Evolutionary conservation across 495 filamentous ascomycete species (phyloP).

Genomic region (Tirmania nivea): DNA sequence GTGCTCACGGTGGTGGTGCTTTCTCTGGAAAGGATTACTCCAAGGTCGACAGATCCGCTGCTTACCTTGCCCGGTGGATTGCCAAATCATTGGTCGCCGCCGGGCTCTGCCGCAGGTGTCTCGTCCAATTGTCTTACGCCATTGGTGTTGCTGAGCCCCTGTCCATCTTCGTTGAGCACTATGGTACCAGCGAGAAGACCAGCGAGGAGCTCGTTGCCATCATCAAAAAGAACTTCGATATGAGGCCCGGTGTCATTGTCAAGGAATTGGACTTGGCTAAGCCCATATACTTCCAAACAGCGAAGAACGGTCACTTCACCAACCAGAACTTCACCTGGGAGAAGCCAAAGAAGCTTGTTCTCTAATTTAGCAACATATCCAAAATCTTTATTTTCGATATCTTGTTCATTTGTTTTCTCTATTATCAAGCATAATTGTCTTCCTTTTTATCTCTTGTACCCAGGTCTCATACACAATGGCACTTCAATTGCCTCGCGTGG

Average conservation of each 20-base stretch:
- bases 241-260: conserved; percentile 94
- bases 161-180: conserved; percentile 51
- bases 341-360: conserved; percentile 82
- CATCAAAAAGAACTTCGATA: conserved; percentile 86
- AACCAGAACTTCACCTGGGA: conserved; percentile 97
- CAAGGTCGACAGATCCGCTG: conserved; percentile 96
- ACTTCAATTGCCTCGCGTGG: conserved; percentile 3
- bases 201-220: conserved; percentile 75
- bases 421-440: background rate
- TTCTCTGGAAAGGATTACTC: conserved; percentile 99
- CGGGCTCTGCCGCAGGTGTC: conserved; percentile 66
- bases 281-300: conserved; percentile 94
- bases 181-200: conserved; percentile 53
- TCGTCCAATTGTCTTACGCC: conserved; percentile 96
- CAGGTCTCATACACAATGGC: background rate
- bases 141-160: conserved; percentile 96
- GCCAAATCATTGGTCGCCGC: conserved; percentile 90
- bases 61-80: conserved; percentile 94
- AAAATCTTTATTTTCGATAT: background rate
- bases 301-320: conserved; percentile 97
- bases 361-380: conserved; percentile 32
- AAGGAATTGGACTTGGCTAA: conserved; percentile 85
- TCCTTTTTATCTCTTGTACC: background rate
- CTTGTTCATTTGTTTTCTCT: conserved; percentile 1
- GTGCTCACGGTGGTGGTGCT: conserved; percentile 97